Evolutionary conservation across 2,329 filamentous ascomycete genomes (phyloP).

Genomic region (Fusarium zealandicum): DNA sequence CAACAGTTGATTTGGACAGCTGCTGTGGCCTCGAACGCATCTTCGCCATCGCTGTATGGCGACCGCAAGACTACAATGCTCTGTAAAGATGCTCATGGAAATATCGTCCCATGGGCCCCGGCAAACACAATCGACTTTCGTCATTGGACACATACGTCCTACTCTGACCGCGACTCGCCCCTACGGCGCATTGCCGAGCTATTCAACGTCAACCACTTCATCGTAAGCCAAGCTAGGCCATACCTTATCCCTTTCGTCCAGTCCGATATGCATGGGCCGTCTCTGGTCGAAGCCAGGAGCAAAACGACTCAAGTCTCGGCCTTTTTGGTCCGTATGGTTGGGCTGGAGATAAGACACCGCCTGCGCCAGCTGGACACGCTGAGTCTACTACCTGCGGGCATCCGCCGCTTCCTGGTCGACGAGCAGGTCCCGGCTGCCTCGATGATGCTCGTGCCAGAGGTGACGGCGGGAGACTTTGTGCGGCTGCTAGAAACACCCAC

Average conservation of each 20-base stretch:
- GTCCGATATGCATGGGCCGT: conserved; percentile 79
- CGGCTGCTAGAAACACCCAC: conserved; percentile 85
- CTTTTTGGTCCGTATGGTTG: conserved; percentile 71
- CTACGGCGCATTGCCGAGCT: conserved; percentile 78
- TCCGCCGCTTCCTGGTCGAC: conserved; percentile 81
- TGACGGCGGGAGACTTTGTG: conserved; percentile 75
- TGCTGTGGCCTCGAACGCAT: conserved; percentile 77
- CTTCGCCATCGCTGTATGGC: conserved; percentile 69
- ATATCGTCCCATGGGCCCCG: conserved; percentile 76
- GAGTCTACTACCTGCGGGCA: conserved; percentile 71
- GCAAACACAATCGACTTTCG: conserved; percentile 67
- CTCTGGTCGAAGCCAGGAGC: conserved; percentile 65
- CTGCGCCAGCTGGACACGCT: conserved; percentile 82
- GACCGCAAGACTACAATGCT: conserved; percentile 70
- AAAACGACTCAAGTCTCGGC: conserved; percentile 64
- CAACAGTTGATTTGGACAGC: conserved; percentile 78
- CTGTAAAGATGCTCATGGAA: conserved; percentile 78
- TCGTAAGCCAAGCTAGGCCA: conserved; percentile 89
- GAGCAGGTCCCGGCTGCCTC: conserved; percentile 81
- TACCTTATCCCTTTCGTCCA: conserved; percentile 87
- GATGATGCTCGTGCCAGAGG: conserved; percentile 82
- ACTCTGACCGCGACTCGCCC: conserved; percentile 69
- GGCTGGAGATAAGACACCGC: conserved; percentile 80
- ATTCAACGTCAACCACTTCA: conserved; percentile 95
- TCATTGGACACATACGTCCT: conserved; percentile 71